A percentile compares a stretch with the other conserved stretches of the same genome.
Conservation (phyloP, 768 basidiomycete species). For the Calocera viscosa region DNA sequence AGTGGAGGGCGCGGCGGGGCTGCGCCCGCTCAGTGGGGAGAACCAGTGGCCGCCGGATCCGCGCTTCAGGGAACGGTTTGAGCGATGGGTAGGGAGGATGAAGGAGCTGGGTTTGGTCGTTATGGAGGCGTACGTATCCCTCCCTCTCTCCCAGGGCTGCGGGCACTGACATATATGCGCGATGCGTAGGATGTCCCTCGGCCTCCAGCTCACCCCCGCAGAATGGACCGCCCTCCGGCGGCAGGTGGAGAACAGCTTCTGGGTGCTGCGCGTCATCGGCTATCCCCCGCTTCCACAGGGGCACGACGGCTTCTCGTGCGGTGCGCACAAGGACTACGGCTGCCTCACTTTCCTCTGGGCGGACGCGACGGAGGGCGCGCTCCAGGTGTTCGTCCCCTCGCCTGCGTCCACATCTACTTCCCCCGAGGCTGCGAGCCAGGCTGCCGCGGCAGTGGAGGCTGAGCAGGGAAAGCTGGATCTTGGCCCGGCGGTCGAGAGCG, state of each 20-base stretch:
- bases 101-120: constrained; percentile 62
- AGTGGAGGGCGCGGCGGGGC: constrained; percentile 54
- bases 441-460: neutral
- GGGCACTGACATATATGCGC: neutral
- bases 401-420: neutral
- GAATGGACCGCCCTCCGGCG: constrained; percentile 59
- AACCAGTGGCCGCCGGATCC: constrained; percentile 68
- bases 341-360: constrained; percentile 83
- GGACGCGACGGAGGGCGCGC: constrained; percentile 63
- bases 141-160: neutral
- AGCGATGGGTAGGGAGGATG: constrained; percentile 77
- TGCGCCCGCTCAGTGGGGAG: constrained; percentile 62
- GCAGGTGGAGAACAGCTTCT: constrained; percentile 74
- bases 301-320: constrained; percentile 76
- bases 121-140: constrained; percentile 65
- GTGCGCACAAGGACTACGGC: constrained; percentile 88
- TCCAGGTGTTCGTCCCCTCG: constrained; percentile 59
- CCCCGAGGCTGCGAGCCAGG: neutral
- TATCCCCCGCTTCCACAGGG: constrained; percentile 76
- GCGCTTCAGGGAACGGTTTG: constrained; percentile 50
- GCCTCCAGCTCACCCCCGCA: constrained; percentile 54
- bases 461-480: neutral
- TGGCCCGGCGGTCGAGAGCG: constrained; percentile 39
- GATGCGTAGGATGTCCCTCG: constrained; percentile 59
- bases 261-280: constrained; percentile 79